These are phyloP conservation scores for Desmodesmus armatus DNA, from an alignment of 139 green algal genomes.

Conservation along the genomic window DNA sequence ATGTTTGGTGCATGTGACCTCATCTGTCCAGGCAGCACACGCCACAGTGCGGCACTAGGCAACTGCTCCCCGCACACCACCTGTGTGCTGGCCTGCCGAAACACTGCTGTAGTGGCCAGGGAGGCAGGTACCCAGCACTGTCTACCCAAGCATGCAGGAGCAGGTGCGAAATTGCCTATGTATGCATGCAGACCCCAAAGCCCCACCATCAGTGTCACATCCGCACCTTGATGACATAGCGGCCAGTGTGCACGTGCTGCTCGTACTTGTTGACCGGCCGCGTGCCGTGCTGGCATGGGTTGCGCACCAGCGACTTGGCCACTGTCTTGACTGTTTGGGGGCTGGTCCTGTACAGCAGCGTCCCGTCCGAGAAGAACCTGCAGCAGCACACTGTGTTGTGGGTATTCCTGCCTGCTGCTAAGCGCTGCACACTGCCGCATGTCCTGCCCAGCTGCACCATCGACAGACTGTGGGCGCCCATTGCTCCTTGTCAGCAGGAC, in stretches of 20 bases:
- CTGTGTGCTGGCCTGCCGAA: no score
- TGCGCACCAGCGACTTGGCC: conserved; percentile 55
- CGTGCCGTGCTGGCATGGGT: background rate
- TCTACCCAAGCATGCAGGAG: no score
- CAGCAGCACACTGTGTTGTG: conserved; percentile 59
- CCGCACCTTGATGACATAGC: conserved; percentile 49
- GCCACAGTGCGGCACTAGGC: no score
- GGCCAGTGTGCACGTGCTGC: conserved; percentile 40
- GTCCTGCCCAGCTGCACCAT: no score
- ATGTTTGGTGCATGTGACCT: no score
- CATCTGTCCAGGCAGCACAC: no score
- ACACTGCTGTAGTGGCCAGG: no score
- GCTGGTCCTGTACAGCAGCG: conserved; percentile 84
- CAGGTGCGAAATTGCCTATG: no score
- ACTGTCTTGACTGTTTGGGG: conserved; percentile 67
- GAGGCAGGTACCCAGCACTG: no score
- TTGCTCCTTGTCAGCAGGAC: no score
- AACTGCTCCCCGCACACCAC: no score
- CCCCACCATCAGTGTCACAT: background rate
- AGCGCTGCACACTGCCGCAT: background rate
- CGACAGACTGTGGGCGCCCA: no score
- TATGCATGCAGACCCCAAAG: background rate
- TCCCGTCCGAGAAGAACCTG: conserved; percentile 82
- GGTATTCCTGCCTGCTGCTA: background rate
- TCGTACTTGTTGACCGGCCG: conserved; percentile 4